Conservation (phyloP, 2,329 filamentous ascomycete species). For the Xylogone sp. region DNA sequence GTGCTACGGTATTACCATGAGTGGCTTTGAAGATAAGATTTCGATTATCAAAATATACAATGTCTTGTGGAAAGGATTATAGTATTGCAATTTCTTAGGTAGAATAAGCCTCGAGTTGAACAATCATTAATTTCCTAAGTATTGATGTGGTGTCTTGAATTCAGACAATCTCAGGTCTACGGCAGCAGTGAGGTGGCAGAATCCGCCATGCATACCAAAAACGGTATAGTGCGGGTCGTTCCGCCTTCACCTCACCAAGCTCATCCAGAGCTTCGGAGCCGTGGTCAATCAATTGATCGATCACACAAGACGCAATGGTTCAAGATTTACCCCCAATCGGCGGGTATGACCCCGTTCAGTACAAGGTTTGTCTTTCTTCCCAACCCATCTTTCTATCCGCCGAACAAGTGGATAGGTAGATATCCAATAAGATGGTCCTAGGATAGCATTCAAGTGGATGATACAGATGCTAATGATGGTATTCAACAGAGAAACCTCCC, state of each 20-base stretch:
- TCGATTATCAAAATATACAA: too few relatives aligned
- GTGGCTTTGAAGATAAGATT: too few relatives aligned
- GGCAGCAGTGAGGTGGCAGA: neutral
- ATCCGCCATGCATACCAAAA: neutral
- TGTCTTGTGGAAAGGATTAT: too few relatives aligned
- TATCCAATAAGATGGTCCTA: conserved; percentile 1
- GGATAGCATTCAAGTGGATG: neutral
- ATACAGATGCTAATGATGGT: conserved; percentile 11
- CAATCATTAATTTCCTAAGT: too few relatives aligned
- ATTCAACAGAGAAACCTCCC: conserved; percentile 77
- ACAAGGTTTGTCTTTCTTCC: conserved; percentile 64
- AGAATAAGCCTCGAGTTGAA: too few relatives aligned
- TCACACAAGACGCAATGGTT: conserved; percentile 61
- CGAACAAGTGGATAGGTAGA: neutral
- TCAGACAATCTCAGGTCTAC: too few relatives aligned
- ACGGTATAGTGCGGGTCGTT: neutral
- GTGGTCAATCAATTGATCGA: conserved; percentile 1
- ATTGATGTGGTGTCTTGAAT: too few relatives aligned
- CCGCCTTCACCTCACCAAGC: conserved; percentile 1
- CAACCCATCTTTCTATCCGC: neutral
- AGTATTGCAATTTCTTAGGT: too few relatives aligned
- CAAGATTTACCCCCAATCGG: conserved; percentile 96
- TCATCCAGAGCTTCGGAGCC: conserved; percentile 1
- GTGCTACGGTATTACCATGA: too few relatives aligned
- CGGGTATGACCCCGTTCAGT: conserved; percentile 95